Evolutionary conservation across 2,329 filamentous ascomycete species (phyloP).

Genomic region (Cladorrhinum sp.): DNA sequence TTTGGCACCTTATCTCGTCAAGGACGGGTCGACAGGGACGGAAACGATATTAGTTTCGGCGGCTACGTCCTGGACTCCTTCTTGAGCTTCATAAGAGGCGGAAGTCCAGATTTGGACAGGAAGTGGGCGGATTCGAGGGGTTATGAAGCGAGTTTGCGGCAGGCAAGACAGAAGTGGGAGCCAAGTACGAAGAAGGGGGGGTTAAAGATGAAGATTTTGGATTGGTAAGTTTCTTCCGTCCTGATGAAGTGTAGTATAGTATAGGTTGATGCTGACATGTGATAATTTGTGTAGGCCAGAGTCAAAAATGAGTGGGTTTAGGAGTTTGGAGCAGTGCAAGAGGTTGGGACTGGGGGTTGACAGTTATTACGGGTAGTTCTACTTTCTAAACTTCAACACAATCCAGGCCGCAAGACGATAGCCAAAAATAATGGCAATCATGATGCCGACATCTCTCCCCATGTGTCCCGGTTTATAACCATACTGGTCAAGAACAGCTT

Average conservation of each 20-base stretch:
- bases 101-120: conserved; percentile 48
- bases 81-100: conserved; percentile 47
- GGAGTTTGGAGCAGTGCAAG: conserved; percentile 50
- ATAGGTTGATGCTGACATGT: neutral
- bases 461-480: conserved; percentile 63
- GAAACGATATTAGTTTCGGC: conserved; percentile 37
- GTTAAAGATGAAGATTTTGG: conserved; percentile 11
- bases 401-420: conserved; percentile 69
- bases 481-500: conserved; percentile 66
- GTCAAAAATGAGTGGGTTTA: conserved; percentile 37
- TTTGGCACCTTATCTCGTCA: conserved; percentile 49
- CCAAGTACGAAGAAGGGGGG: conserved; percentile 33
- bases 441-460: conserved; percentile 71
- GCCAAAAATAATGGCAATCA: conserved; percentile 71
- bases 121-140: conserved; percentile 44
- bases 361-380: conserved; percentile 35
- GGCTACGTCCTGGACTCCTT: conserved; percentile 47
- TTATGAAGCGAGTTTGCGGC: conserved; percentile 33
- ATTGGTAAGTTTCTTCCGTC: conserved; percentile 3
- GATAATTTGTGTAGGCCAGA: conserved; percentile 45
- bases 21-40: conserved; percentile 45
- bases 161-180: conserved; percentile 33
- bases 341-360: conserved; percentile 44
- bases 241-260: neutral
- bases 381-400: conserved; percentile 46